Evolutionary conservation across 2,329 filamentous ascomycete species (phyloP).

Genomic region (Colletotrichum spaethianum): DNA sequence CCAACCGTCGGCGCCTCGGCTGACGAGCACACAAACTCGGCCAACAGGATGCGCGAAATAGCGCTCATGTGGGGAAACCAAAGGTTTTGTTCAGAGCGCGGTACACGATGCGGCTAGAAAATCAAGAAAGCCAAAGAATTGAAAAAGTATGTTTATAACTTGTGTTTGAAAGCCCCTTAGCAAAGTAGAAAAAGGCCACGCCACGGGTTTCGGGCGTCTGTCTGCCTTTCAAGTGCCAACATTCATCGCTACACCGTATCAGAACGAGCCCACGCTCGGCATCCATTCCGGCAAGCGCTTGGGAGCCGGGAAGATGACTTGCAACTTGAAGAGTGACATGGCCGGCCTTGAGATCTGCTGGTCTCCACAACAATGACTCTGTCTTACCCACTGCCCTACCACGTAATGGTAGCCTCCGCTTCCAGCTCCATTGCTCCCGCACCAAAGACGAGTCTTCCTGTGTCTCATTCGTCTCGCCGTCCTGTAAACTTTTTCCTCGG

Average conservation of each 20-base stretch:
- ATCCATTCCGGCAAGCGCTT: background rate
- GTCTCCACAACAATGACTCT: conserved; percentile 1
- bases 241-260: background rate
- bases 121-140: too few species aligned
- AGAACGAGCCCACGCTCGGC: background rate
- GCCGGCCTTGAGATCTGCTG: background rate
- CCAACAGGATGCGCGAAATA: too few species aligned
- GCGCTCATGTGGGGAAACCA: too few species aligned
- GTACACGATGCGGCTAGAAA: too few species aligned
- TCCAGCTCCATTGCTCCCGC: background rate
- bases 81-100: too few species aligned
- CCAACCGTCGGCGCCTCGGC: background rate
- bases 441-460: background rate
- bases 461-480: background rate
- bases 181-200: too few species aligned
- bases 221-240: background rate
- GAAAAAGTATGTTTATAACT: too few species aligned
- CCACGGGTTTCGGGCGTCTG: background rate
- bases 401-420: background rate
- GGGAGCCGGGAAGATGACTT: background rate
- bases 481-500: background rate
- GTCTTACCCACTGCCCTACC: background rate
- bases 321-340: background rate
- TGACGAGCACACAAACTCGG: too few species aligned
- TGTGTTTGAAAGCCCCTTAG: too few species aligned